Conservation (phyloP, 495 filamentous ascomycete genomes). For the Annulohypoxylon stygium region DNA sequence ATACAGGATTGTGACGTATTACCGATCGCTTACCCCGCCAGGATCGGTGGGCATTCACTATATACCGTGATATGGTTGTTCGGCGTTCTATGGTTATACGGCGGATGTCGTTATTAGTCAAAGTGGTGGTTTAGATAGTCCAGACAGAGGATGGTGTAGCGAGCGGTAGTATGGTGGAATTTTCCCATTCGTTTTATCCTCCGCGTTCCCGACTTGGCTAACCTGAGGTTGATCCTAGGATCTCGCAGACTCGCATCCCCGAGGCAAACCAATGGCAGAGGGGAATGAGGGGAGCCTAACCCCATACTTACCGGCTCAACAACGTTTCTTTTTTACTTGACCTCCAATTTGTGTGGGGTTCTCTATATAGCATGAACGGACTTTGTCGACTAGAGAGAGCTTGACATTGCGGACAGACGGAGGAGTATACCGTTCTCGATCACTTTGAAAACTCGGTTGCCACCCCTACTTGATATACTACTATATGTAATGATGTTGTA, state of each 20-base stretch:
- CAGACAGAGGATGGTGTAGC: conserved; percentile 18
- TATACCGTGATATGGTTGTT: conserved; percentile 11
- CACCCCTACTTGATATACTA: conserved; percentile 4
- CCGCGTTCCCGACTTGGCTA: conserved; percentile 45
- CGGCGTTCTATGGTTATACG: conserved; percentile 9
- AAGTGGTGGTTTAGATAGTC: not conserved
- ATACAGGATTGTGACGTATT: conserved; percentile 34
- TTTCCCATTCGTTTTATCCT: conserved; percentile 34
- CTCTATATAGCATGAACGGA: conserved; percentile 39
- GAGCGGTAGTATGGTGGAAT: conserved; percentile 35
- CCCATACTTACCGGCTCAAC: conserved; percentile 34
- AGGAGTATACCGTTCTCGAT: conserved; percentile 32
- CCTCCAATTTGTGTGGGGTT: conserved; percentile 35
- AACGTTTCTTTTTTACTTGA: conserved; percentile 17
- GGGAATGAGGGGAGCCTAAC: conserved; percentile 4
- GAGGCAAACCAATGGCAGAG: conserved; percentile 23
- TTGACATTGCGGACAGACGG: conserved; percentile 37
- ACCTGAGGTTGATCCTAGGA: conserved; percentile 41
- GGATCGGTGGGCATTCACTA: conserved; percentile 38
- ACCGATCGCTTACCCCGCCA: conserved; percentile 34
- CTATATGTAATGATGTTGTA: conserved; percentile 8
- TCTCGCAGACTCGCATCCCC: conserved; percentile 39
- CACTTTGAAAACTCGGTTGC: conserved; percentile 16
- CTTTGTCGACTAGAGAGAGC: conserved; percentile 32
- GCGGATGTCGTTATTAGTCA: conserved; percentile 18